phyloP scores from a whole-genome alignment of 495 filamentous ascomycete species.

The Lophiotrema nucula region DNA sequence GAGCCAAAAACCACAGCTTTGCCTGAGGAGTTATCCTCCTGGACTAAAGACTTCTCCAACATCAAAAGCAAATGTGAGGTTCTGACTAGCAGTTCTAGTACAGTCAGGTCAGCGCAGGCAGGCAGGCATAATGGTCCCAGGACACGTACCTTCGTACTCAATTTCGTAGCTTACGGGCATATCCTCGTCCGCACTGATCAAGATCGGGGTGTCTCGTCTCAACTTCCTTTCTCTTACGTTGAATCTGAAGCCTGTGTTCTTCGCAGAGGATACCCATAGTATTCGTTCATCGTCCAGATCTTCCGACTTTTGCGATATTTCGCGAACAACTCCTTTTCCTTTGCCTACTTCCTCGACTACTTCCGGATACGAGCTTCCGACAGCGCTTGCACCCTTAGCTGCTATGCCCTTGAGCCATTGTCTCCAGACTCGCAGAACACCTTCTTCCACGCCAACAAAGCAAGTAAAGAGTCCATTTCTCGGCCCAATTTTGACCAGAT shows the following conservation, averaged over 20 bases:
- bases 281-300: slow-evolving; percentile 28
- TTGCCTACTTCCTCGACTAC: background rate
- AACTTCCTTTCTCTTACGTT: slow-evolving; percentile 37
- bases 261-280: slow-evolving; percentile 40
- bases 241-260: slow-evolving; percentile 41
- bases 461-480: slow-evolving; percentile 57
- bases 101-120: too few species aligned
- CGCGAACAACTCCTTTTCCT: slow-evolving; percentile 11
- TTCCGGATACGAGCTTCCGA: background rate
- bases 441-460: slow-evolving; percentile 62
- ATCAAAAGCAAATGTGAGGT: slow-evolving; percentile 42
- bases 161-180: slow-evolving; percentile 42
- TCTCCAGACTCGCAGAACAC: slow-evolving; percentile 64
- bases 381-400: background rate
- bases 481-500: slow-evolving; percentile 63
- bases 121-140: background rate
- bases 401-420: slow-evolving; percentile 57
- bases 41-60: slow-evolving; percentile 38
- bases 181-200: slow-evolving; percentile 36
- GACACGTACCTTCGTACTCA: slow-evolving; percentile 41
- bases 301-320: slow-evolving; percentile 12
- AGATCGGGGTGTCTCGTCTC: slow-evolving; percentile 32
- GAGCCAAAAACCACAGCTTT: slow-evolving; percentile 46
- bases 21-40: slow-evolving; percentile 36
- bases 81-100: slow-evolving; percentile 41